Conservation (phyloP, 2,329 filamentous ascomycete genomes). For the Dendrostoma leiphaemia region DNA sequence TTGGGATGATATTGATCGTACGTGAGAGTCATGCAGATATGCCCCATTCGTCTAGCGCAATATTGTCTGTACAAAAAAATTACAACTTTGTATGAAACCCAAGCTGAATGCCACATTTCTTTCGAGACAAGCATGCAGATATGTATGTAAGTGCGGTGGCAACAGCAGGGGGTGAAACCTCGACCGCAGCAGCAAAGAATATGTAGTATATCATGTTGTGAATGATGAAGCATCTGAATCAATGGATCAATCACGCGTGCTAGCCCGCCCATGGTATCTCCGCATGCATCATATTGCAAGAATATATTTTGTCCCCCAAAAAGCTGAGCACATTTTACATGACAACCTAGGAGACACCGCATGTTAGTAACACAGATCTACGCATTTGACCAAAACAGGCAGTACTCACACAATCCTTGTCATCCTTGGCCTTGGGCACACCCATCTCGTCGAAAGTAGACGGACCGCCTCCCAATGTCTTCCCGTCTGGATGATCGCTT, state of each 20-base stretch:
- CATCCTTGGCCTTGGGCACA: conserved; percentile 77
- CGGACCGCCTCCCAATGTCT: conserved; percentile 68
- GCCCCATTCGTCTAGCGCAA: no score
- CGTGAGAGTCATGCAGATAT: no score
- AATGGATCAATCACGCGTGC: not conserved
- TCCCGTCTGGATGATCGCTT: conserved; percentile 34
- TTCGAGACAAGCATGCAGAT: not conserved
- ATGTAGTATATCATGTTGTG: not conserved
- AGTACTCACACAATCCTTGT: conserved; percentile 82
- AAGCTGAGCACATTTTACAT: not conserved
- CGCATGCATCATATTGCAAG: not conserved
- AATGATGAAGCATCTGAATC: not conserved
- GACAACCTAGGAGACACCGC: not conserved
- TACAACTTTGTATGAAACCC: no score
- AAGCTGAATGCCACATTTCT: no score
- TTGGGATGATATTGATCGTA: no score
- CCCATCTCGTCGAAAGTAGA: conserved; percentile 99
- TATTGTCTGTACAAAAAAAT: no score
- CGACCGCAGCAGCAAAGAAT: not conserved
- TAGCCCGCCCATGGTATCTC: not conserved
- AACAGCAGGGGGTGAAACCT: no score
- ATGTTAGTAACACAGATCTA: not conserved
- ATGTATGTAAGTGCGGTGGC: not conserved
- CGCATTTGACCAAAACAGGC: not conserved
- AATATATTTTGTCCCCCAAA: not conserved